These are phyloP conservation scores for Fusarium citri DNA, from an alignment of 2,329 filamentous ascomycete species.

Conservation along the genomic window DNA sequence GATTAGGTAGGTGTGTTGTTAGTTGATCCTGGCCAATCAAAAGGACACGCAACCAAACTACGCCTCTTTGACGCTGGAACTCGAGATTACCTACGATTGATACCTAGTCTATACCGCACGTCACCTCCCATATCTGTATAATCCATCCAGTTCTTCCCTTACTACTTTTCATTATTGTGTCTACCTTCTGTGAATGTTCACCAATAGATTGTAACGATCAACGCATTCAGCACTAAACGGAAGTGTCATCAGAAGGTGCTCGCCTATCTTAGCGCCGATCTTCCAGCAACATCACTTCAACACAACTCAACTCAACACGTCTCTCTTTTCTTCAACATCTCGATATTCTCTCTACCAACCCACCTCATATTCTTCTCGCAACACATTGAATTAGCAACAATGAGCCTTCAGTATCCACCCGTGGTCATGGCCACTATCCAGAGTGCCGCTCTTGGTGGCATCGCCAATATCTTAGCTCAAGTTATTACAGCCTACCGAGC, in stretches of 20 bases:
- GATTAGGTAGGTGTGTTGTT: neutral
- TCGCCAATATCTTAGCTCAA: slow-evolving; percentile 81
- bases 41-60: slow-evolving; percentile 4
- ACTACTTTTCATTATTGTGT: neutral
- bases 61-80: neutral
- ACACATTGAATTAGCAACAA: slow-evolving; percentile 15
- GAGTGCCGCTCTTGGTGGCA: slow-evolving; percentile 71
- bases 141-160: neutral
- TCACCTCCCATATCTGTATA: neutral
- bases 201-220: neutral
- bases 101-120: neutral
- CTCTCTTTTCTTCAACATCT: neutral
- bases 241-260: slow-evolving; percentile 14
- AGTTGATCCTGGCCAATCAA: slow-evolving; percentile 8
- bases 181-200: neutral
- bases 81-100: neutral
- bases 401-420: slow-evolving; percentile 54
- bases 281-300: neutral
- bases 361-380: neutral
- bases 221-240: neutral
- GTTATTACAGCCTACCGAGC: slow-evolving; percentile 71
- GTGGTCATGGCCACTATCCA: slow-evolving; percentile 73
- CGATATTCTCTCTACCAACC: neutral
- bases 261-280: slow-evolving; percentile 34
- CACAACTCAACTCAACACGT: slow-evolving; percentile 19